Conservation (phyloP, 371 early-diverging fungal genomes). For the Rhizopus delemar region DNA sequence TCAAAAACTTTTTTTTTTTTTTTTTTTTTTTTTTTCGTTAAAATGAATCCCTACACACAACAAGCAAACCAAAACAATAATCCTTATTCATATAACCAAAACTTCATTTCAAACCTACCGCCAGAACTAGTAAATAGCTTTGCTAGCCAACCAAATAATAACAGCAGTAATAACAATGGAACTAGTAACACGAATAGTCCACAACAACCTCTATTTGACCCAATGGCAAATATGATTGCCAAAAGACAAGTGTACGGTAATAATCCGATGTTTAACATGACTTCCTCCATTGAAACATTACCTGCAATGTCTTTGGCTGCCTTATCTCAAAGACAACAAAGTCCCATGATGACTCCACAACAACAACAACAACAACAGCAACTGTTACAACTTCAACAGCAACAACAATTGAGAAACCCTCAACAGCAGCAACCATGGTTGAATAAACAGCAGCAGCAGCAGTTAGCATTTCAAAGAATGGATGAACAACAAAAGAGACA, state of each 20-base stretch:
- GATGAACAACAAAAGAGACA: conserved; percentile 34
- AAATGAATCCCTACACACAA: conserved; percentile 40
- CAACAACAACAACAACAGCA: conserved; percentile 10
- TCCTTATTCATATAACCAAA: conserved; percentile 34
- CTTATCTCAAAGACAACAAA: conserved; percentile 19
- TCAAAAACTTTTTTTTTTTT: conserved; percentile 2
- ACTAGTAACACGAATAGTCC: conserved; percentile 15
- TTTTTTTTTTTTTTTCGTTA: background rate
- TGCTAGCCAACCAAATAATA: conserved; percentile 11
- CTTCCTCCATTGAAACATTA: conserved; percentile 15
- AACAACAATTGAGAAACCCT: conserved; percentile 5
- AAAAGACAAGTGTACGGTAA: conserved; percentile 27
- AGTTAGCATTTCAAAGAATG: conserved; percentile 24
- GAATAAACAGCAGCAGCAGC: conserved; percentile 34
- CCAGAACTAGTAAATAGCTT: conserved; percentile 26
- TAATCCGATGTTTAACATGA: conserved; percentile 8
- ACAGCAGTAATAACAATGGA: background rate
- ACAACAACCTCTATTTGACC: conserved; percentile 10
- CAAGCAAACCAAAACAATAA: conserved; percentile 28
- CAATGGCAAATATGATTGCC: conserved; percentile 22
- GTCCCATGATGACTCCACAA: conserved; percentile 21
- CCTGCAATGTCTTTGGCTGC: conserved; percentile 16
- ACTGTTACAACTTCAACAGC: conserved; percentile 10
- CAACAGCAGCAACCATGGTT: conserved; percentile 29
- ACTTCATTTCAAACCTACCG: conserved; percentile 36